Base-by-base conservation (phyloP, 352 stramenopile genomes). In the Phytophthora tentaculata region DNA sequence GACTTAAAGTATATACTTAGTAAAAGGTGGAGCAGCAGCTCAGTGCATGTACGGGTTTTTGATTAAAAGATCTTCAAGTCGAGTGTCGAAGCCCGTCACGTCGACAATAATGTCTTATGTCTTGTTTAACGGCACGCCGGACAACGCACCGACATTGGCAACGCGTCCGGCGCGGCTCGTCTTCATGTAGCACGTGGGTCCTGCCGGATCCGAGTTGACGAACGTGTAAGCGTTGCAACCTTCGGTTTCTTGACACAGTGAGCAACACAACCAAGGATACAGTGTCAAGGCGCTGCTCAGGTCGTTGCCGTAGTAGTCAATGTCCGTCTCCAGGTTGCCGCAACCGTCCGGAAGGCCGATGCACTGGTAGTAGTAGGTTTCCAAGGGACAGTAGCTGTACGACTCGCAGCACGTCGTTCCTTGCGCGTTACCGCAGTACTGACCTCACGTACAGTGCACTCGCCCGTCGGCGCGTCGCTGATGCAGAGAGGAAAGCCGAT, bases 341-440 rank as follows among this genome's bases (percentile, higher is more conserved):
- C 79, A 86, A 13, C 73, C 74, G 7, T 71, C 58, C 3, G 79
- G 74, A 1, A 72, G 39, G 1, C 45, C 41, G 37, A 85, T 73
- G 32, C 81, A 89, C 69, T 89, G 81, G 69, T 88, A 90, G 59
- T 82, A 90, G 20, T 75, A 39, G 0, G 47, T 67, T 87, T 67
- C 76, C 80, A 85, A 17, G 79, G 79, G 77, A 44, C 78, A 87
- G 58, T 84, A 86, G 29, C 53, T 57, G 37, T 56, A 43, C 10
- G 35, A 64, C 14, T 67, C 56, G 45, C 76, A 86, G 67, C 80
- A 86, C 3, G 66, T 67, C 23, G 62, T 71, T 41, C 65, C 69
- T n/a, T 80, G 53, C 0, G 70, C 66, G 47, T 78, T 87, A 22
- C 77, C 81, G 49, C 77, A 87, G 57, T 80, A 80, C 41, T 69